Percentiles rank a stretch among this genome's conserved stretches.
Conservation (phyloP, 176 grass and related monocot species). For the Avena sativa region DNA sequence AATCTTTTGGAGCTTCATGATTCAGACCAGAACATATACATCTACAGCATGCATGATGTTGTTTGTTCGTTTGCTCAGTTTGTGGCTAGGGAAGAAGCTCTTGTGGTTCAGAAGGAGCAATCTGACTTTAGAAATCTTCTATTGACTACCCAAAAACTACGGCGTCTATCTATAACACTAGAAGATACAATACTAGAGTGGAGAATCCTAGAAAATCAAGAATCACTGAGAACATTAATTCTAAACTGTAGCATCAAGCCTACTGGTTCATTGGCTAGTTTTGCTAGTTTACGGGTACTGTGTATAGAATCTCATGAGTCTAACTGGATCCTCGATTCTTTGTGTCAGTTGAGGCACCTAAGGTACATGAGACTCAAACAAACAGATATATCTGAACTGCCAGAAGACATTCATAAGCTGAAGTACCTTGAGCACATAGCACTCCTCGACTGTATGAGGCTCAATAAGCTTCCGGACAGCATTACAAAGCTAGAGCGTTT, state of each 20-base stretch:
- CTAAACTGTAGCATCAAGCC: background rate
- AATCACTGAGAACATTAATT: background rate
- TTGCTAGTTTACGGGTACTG: background rate
- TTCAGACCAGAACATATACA: too few species aligned
- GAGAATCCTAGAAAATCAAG: background rate
- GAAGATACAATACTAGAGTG: background rate
- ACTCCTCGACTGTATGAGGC: background rate
- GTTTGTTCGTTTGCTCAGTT: slow-evolving; percentile 13
- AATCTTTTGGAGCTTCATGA: too few species aligned
- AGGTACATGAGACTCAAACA: background rate
- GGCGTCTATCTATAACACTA: background rate
- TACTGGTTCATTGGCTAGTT: background rate
- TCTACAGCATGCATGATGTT: background rate
- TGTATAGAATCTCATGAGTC: background rate
- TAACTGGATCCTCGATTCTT: background rate
- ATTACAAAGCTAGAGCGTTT: background rate
- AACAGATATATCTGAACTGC: slow-evolving; percentile 17
- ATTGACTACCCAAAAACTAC: background rate
- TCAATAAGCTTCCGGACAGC: slow-evolving; percentile 2
- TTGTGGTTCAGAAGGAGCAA: background rate
- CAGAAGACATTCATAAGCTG: slow-evolving; percentile 5
- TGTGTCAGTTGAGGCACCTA: slow-evolving; percentile 24
- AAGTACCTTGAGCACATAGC: slow-evolving; percentile 29
- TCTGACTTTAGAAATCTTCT: background rate
- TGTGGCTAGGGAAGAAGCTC: background rate